Base-by-base conservation (phyloP, 2,329 filamentous ascomycete genomes). In the Fusarium continuum region DNA sequence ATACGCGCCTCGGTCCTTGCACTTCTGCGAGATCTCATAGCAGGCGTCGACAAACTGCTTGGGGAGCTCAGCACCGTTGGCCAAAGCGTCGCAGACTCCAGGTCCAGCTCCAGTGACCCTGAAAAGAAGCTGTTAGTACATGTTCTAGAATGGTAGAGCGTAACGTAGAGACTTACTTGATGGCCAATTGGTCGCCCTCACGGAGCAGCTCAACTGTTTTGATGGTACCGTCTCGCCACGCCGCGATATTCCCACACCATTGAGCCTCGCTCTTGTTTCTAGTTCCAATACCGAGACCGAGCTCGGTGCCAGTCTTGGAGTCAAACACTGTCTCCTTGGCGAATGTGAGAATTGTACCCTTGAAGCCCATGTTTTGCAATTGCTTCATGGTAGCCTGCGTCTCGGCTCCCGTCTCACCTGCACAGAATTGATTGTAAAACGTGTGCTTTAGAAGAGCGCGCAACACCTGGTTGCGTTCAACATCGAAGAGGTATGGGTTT, bases 291-390 rank as follows among this genome's bases (percentile, higher is more conserved):
- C 64, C 70, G 2, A 57, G 57, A 3, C 68, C 62, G 17, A 58
- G 65, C 38, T 57, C 35, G 31, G 56, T 52, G 14, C 73, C 68
- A 5, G 71, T 73, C 7, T 71, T 72, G 28, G 77, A 71, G 43
- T 81, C 78, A 28, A 79, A 78, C 0, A 80, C 72, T 6, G 76
- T 78, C 48, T 78, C 76, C 9, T 73, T 74, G 3, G 83, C 83
- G 57, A 83, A 86, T 47, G 85, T 85, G 11, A 86, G 76, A 9
- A 86, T 84, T n/a, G 85, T 80, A 5, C 83, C 84, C 13, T 78
- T 75, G 67, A 85, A 86, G 0, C 84, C 84, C 43, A 85, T 75
- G 8, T 76, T 70, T 41, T 80, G 77, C 22, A 84, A 65, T n/a
- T 78, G 72, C 9, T 74, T 73, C 49, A 79, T 78, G 1, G 76